Base-by-base conservation (phyloP, 148 eudicot species). In the Silene uniflora region DNA sequence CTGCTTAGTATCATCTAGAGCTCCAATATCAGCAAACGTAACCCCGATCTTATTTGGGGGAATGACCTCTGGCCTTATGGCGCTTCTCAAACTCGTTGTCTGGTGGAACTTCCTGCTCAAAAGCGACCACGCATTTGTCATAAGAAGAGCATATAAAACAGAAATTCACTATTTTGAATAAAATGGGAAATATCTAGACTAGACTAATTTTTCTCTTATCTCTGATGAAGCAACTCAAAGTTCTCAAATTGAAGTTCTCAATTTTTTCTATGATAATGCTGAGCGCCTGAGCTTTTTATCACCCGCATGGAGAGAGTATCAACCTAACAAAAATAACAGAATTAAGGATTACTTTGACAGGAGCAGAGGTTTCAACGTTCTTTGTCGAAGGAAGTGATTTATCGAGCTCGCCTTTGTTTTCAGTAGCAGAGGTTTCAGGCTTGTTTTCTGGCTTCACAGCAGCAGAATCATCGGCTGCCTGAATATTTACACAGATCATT, bases 1-100 rank as follows among this genome's bases (percentile, higher is more conserved):
- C 75, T 91, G 96, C 73, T 93, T 93, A 18, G 72, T 89, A 74
- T 93, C 98, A 12, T 93, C 93, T 69, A 93, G 55, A 32, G 98
- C 86, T 52, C 98, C 98, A 21, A 93, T 91, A 73, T 93, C 98
- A 16, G 87, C 80, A 67, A 93, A 93, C 59, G 93, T 82, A 19
- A 93, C 98, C 54, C 98, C 96, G 6, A 91, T 88, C 81, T 93
- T 93, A 52, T 71, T 82, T 61, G 98, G 83, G 5, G 98, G 96
- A 65, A 93, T 91, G 25, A 93, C 98, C 77, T 93, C 98, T 64
- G 96, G 96, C 87, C 98, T 88, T 19, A 93, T 88, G n/a, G 42
- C 96, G 93, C 77, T 91, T 93, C 73, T 93, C 96, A 71, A 93
- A 93, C 84, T 93, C 98, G 73, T 93, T 93, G 87, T 93, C 98